Evolutionary conservation across 331 rosid genomes (phyloP).

Genomic region (Acacia pycnantha): DNA sequence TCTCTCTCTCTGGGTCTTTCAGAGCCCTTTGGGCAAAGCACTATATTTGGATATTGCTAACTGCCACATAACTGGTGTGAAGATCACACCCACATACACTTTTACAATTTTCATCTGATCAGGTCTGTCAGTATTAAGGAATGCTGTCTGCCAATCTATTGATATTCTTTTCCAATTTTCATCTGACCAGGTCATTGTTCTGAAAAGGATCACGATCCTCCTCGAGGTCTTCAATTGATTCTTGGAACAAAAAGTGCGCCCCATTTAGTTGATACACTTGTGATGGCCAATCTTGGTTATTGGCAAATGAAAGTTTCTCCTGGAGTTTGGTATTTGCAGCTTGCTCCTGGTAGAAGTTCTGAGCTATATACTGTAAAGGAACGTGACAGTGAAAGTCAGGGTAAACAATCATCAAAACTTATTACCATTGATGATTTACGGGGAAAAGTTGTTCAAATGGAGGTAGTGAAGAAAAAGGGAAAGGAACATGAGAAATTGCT

Average conservation of each 20-base stretch:
- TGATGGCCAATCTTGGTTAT: constrained; percentile 99
- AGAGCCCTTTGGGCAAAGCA: neutral
- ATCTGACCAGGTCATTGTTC: constrained; percentile 88
- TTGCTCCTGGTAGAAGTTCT: constrained; percentile 98
- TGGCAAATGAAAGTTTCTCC: constrained; percentile 99
- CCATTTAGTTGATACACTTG: constrained; percentile 95
- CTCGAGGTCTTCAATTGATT: constrained; percentile 94
- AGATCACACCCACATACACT: neutral
- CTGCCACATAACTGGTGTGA: neutral
- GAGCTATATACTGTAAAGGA: constrained; percentile 85
- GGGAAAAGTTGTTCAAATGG: constrained; percentile 93
- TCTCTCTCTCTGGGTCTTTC: neutral
- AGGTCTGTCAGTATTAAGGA: neutral
- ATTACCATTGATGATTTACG: constrained; percentile 81
- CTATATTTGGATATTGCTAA: neutral
- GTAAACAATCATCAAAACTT: constrained; percentile 63
- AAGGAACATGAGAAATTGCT: constrained; percentile 87
- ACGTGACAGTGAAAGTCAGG: constrained; percentile 54
- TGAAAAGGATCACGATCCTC: constrained; percentile 94
- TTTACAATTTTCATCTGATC: neutral
- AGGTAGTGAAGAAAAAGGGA: constrained; percentile 85
- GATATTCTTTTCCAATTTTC: constrained; percentile 25
- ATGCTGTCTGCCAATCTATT: constrained; percentile 6
- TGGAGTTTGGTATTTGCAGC: constrained; percentile 98
- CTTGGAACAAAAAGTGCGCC: constrained; percentile 87